A percentile compares a stretch with the other conserved stretches of the same genome.
Conservation (phyloP, 805 yeast species). For the Pichia manshurica region DNA sequence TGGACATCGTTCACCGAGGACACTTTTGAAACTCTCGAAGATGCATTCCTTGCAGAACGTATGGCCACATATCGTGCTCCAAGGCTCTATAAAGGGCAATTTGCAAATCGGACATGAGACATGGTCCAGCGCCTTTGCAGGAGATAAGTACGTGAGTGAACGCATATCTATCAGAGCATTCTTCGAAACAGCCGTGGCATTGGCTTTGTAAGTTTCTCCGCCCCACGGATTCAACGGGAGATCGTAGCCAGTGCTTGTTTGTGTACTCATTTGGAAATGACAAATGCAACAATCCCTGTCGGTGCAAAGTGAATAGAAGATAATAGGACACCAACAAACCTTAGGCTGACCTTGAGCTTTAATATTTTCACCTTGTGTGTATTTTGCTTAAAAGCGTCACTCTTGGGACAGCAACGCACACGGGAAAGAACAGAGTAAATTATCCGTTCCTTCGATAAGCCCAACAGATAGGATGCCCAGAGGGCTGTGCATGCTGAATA, state of each 20-base stretch:
- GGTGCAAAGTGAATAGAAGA: no score
- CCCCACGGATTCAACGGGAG: neutral
- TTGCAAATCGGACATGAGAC: slow-evolving; percentile 60
- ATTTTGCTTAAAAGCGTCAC: no score
- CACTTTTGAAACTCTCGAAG: slow-evolving; percentile 37
- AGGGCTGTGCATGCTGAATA: no score
- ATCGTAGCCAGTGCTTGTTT: neutral
- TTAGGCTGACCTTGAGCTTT: no score
- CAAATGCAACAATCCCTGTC: no score
- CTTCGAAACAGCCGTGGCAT: no score
- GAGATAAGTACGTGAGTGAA: slow-evolving; percentile 20
- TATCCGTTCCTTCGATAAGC: no score
- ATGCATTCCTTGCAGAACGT: slow-evolving; percentile 59
- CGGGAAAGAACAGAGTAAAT: no score
- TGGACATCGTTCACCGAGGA: slow-evolving; percentile 45
- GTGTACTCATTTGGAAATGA: neutral
- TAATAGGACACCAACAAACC: no score
- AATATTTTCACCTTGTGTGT: no score
- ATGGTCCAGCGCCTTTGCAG: slow-evolving; percentile 24
- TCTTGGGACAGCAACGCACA: no score
- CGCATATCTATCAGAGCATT: slow-evolving; percentile 27
- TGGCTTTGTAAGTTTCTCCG: neutral
- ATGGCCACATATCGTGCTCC: slow-evolving; percentile 62
- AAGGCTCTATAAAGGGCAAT: slow-evolving; percentile 54
- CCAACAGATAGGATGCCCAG: no score